These are phyloP conservation scores for Musa balbisiana DNA, from an alignment of 202 grass and related monocot genomes.

Conservation along the genomic window DNA sequence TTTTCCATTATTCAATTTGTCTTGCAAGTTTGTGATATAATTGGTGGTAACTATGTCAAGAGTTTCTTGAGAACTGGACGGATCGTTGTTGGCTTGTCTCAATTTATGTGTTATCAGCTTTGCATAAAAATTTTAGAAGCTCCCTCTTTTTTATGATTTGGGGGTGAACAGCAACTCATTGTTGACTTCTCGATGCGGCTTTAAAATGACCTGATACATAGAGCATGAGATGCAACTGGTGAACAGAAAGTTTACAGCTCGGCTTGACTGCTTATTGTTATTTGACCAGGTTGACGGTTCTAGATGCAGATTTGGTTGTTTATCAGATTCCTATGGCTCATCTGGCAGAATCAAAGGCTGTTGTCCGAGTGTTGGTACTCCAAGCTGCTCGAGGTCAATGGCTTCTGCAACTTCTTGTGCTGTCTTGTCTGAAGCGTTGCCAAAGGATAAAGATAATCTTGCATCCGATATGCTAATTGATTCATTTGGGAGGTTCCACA, in stretches of 20 bases:
- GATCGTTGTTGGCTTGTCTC: no score
- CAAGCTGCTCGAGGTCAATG: slow-evolving; percentile 28
- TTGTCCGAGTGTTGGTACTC: not conserved
- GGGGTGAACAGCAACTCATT: no score
- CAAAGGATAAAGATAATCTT: slow-evolving; percentile 33
- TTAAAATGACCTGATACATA: not conserved
- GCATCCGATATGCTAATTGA: slow-evolving; percentile 62
- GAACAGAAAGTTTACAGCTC: not conserved
- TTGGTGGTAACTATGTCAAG: no score
- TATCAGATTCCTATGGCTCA: not conserved
- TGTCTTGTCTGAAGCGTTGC: slow-evolving; percentile 27
- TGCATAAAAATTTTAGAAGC: no score
- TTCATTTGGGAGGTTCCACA: slow-evolving; percentile 83
- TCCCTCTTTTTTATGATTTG: no score
- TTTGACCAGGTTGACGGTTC: slow-evolving; percentile 18
- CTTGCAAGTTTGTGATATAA: not conserved
- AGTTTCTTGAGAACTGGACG: no score
- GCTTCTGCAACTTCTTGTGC: slow-evolving; percentile 45
- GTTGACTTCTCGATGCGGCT: not conserved
- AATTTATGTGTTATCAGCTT: no score
- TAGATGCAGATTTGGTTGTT: slow-evolving; percentile 6
- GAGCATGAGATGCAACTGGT: not conserved
- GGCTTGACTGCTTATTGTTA: not conserved
- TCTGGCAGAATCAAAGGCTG: not conserved
- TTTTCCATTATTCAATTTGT: not conserved